Conservation (phyloP, 83 land plant genomes). For the Isoetes engelmannii region DNA sequence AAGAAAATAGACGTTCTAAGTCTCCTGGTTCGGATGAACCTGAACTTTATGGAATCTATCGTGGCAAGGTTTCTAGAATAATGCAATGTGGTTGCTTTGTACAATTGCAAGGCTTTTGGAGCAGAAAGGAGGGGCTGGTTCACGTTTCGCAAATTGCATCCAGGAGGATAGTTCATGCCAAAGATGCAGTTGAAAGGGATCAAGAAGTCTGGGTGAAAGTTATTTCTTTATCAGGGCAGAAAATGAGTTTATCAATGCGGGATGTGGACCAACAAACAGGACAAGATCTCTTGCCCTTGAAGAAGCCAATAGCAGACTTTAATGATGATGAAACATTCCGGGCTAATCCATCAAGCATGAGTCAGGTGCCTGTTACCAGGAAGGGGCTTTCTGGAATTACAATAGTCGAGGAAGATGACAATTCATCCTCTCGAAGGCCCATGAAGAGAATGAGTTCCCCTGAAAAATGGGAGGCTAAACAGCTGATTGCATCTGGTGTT, state of each 20-base stretch:
- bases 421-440: constrained; percentile 50
- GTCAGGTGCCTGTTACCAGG: constrained; percentile 40
- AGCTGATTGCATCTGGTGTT: constrained; percentile 84
- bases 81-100: constrained; percentile 89
- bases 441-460: constrained; percentile 94
- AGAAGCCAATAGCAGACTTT: constrained; percentile 29
- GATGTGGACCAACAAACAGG: constrained; percentile 92
- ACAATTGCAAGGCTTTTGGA: constrained; percentile 56
- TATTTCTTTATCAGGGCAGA: constrained; percentile 65
- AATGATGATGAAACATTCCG: constrained; percentile 38
- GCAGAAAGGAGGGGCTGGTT: constrained; percentile 75
- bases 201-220: constrained; percentile 90
- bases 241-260: constrained; percentile 75
- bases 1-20: not conserved
- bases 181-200: constrained; percentile 76
- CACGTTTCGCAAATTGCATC: constrained; percentile 78
- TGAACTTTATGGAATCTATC: constrained; percentile 64
- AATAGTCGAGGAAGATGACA: constrained; percentile 62
- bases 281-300: constrained; percentile 67
- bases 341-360: constrained; percentile 56
- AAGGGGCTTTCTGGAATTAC: constrained; percentile 78
- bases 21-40: constrained; percentile 38
- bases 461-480: constrained; percentile 93
- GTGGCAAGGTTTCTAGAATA: constrained; percentile 68
- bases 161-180: constrained; percentile 62